Evolutionary conservation across 2,329 filamentous ascomycete genomes (phyloP), one percentile per base, ranked within the genome.

Genomic region (Thelonectria rubi): DNA sequence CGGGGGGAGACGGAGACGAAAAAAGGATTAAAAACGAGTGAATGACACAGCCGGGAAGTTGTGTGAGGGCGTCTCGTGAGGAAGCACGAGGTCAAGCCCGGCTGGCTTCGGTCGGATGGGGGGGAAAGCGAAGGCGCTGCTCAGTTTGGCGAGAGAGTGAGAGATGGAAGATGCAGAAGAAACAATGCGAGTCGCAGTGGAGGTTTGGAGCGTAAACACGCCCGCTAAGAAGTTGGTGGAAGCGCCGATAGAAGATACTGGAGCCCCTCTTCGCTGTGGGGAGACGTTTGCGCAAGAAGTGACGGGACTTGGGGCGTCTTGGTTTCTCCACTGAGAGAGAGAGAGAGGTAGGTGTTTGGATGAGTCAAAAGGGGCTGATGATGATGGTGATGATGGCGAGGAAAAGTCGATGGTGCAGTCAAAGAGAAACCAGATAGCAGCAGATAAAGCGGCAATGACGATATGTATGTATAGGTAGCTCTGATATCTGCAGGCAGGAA

Each of bases 1-100:
- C n/a, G n/a, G n/a, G 40, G 61, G 50, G 67, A 69, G 69, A 18
- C 37, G 26, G 24, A 12, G 3, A 37, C 5, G 48, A 46, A 45
- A 10, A 37, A 46, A 58, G 20, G n/a, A 21, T 26, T 17, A 49
- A 40, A 61, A 17, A 18, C 45, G 53, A 61, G 14, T 32, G 39
- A n/a, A 54, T 37, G 34, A 46, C 45, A 34, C 53, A 58, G 59
- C 48, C 53, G 49, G 52, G 47, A 43, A 26, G 46, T 42, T 43
- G 17, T 10, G 17, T 39, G 20, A 60, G 40, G 46, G 52, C 58
- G 54, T 60, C 58, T 56, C 58, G 53, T 34, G 48, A 55, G 24
- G 21, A 17, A 42, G 24, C 52, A 60, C 58, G 58, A 60, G 47
- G 37, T 47, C 37, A 55, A 37, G 58, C 58, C 58, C 52, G 52